A percentile compares a stretch with the other conserved stretches of the same genome.
These are phyloP conservation scores for Sistotremastrum niveocremeum DNA, from an alignment of 768 basidiomycete genomes.

Conservation along the genomic window DNA sequence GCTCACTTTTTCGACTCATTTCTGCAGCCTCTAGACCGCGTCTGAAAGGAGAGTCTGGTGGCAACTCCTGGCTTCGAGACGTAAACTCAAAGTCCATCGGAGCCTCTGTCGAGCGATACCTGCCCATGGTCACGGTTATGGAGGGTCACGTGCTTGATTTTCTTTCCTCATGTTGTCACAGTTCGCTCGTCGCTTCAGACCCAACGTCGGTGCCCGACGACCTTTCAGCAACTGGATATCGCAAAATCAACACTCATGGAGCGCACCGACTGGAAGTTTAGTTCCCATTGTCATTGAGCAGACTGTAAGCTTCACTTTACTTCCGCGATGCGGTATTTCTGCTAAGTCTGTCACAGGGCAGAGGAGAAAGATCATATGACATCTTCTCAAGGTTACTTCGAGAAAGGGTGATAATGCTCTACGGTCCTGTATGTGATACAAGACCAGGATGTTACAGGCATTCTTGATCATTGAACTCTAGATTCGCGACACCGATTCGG, in stretches of 20 bases:
- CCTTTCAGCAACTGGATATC: constrained; percentile 41
- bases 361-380: constrained; percentile 86
- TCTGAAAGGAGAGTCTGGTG: constrained; percentile 48
- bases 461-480: constrained; percentile 17
- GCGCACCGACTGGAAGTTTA: constrained; percentile 42
- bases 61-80: constrained; percentile 34
- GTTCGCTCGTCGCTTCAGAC: constrained; percentile 9
- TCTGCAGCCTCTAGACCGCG: constrained; percentile 27
- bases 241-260: constrained; percentile 19
- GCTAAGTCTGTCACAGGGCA: constrained; percentile 33
- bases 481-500: constrained; percentile 86
- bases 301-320: constrained; percentile 38
- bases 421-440: constrained; percentile 59
- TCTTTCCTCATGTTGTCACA: constrained; percentile 9
- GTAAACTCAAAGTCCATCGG: constrained; percentile 90
- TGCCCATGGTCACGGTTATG: constrained; percentile 5
- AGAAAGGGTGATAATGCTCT: constrained; percentile 92
- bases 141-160: constrained; percentile 10
- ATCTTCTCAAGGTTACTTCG: constrained; percentile 89
- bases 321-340: constrained; percentile 5
- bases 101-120: constrained; percentile 54
- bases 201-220: constrained; percentile 6
- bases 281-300: constrained; percentile 93
- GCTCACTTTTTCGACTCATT: constrained; percentile 39
- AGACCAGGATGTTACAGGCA: background rate